Evolutionary conservation across 1,139 yeast species (phyloP).

Genomic region (Saccharomycopsis phalli): DNA sequence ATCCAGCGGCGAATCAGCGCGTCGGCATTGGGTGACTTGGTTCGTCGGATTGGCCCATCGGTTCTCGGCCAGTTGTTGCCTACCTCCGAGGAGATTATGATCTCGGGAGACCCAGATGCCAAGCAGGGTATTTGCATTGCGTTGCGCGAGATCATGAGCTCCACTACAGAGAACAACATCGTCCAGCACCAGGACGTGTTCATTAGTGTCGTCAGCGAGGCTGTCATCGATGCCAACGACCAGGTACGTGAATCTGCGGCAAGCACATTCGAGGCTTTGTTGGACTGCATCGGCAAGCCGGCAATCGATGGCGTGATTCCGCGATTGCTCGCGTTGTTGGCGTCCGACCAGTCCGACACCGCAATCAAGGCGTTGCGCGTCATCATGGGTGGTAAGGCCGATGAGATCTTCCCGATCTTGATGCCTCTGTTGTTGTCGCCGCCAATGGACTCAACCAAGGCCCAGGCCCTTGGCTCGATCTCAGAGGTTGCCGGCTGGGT

Average conservation of each 20-base stretch:
- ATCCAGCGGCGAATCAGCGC: slow-evolving; percentile 85
- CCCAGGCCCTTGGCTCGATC: slow-evolving; percentile 77
- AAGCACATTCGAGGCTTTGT: slow-evolving; percentile 78
- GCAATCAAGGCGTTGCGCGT: slow-evolving; percentile 87
- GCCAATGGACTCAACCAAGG: slow-evolving; percentile 79
- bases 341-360: slow-evolving; percentile 46
- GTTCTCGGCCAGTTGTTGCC: slow-evolving; percentile 83
- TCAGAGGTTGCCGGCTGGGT: slow-evolving; percentile 90
- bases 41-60: slow-evolving; percentile 87
- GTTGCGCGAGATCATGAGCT: slow-evolving; percentile 70
- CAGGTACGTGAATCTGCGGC: slow-evolving; percentile 89
- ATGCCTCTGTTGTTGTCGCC: slow-evolving; percentile 76
- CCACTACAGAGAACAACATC: slow-evolving; percentile 59
- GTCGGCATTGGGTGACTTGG: slow-evolving; percentile 88
- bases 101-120: slow-evolving; percentile 62
- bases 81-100: slow-evolving; percentile 56
- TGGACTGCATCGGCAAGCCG: slow-evolving; percentile 69
- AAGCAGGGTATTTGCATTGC: slow-evolving; percentile 97
- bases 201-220: slow-evolving; percentile 66
- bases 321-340: slow-evolving; percentile 60
- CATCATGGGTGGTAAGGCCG: slow-evolving; percentile 85
- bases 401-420: slow-evolving; percentile 86
- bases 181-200: slow-evolving; percentile 58
- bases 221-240: slow-evolving; percentile 66
- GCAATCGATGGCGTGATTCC: slow-evolving; percentile 90